Evolutionary conservation across 768 basidiomycete genomes (phyloP).

Genomic region (Infundibulicybe gibba): DNA sequence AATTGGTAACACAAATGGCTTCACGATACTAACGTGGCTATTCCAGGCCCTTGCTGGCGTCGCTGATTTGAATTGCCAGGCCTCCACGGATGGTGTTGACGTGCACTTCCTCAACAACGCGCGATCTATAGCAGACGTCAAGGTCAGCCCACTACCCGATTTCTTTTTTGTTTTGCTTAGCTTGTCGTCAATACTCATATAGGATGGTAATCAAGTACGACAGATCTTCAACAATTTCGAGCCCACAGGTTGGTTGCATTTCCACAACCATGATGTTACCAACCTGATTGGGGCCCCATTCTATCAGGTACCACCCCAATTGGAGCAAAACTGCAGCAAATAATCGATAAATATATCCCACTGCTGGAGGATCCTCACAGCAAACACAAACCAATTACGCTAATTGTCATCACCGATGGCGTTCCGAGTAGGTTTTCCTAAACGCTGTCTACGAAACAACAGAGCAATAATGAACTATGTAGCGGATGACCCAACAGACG

Average conservation of each 20-base stretch:
- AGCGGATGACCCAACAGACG: conserved; percentile 1
- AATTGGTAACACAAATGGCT: neutral
- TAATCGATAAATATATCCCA: conserved; percentile 13
- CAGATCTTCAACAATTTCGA: conserved; percentile 9
- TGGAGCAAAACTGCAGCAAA: conserved; percentile 8
- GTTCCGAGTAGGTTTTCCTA: conserved; percentile 1
- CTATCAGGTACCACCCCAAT: conserved; percentile 11
- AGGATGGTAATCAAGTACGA: conserved; percentile 8
- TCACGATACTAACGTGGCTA: too few species aligned
- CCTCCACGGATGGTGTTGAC: conserved; percentile 4
- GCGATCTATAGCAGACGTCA: neutral
- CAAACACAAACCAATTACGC: conserved; percentile 4
- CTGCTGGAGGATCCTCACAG: conserved; percentile 8
- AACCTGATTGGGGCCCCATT: neutral
- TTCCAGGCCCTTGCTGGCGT: conserved; percentile 6
- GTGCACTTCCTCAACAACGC: conserved; percentile 1
- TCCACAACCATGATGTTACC: neutral
- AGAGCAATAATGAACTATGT: neutral
- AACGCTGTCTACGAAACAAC: neutral
- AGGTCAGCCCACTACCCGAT: neutral
- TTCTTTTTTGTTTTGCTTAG: neutral
- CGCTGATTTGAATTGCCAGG: conserved; percentile 7
- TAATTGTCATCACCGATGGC: conserved; percentile 3
- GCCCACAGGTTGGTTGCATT: conserved; percentile 7
- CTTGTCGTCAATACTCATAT: neutral